These are phyloP conservation scores for Agrostemma githago DNA, from an alignment of 148 eudicot species.

Conservation along the genomic window DNA sequence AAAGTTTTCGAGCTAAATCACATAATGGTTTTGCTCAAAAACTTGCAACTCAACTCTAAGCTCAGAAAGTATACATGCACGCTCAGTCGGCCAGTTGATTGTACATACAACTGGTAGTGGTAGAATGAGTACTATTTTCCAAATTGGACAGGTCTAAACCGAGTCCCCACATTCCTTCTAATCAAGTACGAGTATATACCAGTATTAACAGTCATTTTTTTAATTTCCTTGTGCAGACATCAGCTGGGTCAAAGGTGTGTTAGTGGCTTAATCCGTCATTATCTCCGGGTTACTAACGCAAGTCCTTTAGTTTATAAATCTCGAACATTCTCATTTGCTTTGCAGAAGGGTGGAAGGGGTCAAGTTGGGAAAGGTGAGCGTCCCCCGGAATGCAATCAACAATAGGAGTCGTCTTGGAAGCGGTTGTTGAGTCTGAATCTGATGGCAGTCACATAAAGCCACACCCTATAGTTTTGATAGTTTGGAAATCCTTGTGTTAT, in stretches of 20 bases:
- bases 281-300: not conserved
- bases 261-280: not conserved
- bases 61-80: too few species aligned
- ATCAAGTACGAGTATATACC: too few species aligned
- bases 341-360: conserved; percentile 59
- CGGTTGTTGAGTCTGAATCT: not conserved
- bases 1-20: too few species aligned
- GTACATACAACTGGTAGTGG: too few species aligned
- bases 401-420: conserved; percentile 28
- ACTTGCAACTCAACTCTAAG: too few species aligned
- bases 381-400: conserved; percentile 92
- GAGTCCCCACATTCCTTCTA: too few species aligned
- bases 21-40: too few species aligned
- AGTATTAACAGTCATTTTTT: not conserved
- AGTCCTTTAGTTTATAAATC: not conserved
- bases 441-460: too few species aligned
- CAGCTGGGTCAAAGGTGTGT: conserved; percentile 26
- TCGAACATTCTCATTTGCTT: not conserved
- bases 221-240: conserved; percentile 19
- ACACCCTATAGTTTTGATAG: conserved; percentile 26
- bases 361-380: conserved; percentile 54
- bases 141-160: too few species aligned
- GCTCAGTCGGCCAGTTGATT: too few species aligned
- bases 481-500: conserved; percentile 18
- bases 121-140: too few species aligned